These are phyloP conservation scores for Striga asiatica DNA, from an alignment of 257 asterid genomes.

Conservation along the genomic window DNA sequence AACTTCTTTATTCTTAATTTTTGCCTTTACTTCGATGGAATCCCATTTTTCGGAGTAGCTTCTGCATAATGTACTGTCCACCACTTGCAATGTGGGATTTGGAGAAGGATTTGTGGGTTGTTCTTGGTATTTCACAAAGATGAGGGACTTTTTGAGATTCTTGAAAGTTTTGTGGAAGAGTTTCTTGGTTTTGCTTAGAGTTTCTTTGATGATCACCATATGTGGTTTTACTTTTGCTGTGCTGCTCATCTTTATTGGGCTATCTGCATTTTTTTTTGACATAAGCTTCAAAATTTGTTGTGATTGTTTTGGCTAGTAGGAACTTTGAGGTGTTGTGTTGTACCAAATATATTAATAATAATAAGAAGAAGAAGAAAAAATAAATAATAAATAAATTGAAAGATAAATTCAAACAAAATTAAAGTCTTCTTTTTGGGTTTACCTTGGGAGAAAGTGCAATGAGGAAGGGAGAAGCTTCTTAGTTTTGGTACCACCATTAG, in stretches of 20 bases:
- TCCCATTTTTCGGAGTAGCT: slow-evolving; percentile 31
- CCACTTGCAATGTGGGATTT: slow-evolving; percentile 25
- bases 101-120: slow-evolving; percentile 24
- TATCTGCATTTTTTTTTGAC: slow-evolving; percentile 13
- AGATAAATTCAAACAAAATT: slow-evolving; percentile 6
- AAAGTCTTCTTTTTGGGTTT: slow-evolving; percentile 8
- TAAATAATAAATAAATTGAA: too few species aligned
- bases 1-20: too few species aligned
- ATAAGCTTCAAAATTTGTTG: slow-evolving; percentile 16
- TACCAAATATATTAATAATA: too few species aligned
- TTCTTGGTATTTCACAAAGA: slow-evolving; percentile 29
- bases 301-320: slow-evolving; percentile 4
- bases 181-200: slow-evolving; percentile 41
- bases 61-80: slow-evolving; percentile 31
- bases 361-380: too few species aligned
- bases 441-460: slow-evolving; percentile 23
- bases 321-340: background rate
- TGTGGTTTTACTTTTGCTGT: slow-evolving; percentile 24
- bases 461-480: too few species aligned
- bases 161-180: slow-evolving; percentile 30
- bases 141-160: slow-evolving; percentile 32
- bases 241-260: slow-evolving; percentile 24
- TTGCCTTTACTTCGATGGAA: slow-evolving; percentile 7
- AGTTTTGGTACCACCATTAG: slow-evolving; percentile 10
- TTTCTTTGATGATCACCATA: slow-evolving; percentile 39